phyloP scores from a whole-genome alignment of 2,329 filamentous ascomycete genomes.

The Pseudogymnoascus sp. region DNA sequence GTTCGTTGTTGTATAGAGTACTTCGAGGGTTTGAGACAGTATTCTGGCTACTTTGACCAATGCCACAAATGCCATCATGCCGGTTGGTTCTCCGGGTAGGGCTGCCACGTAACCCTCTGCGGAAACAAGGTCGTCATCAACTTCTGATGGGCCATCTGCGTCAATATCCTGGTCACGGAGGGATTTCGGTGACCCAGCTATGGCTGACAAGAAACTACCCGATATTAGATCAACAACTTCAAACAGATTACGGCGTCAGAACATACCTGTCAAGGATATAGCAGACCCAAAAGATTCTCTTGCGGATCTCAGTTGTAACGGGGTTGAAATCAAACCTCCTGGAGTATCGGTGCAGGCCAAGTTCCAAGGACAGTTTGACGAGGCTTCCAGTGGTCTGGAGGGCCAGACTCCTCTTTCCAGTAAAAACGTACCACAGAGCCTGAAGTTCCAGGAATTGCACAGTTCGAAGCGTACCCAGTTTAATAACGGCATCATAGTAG shows the following conservation, averaged over 20 bases:
- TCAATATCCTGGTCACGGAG: conserved; percentile 15
- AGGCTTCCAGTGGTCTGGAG: conserved; percentile 15
- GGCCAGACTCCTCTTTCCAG: conserved; percentile 15
- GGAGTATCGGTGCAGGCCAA: conserved; percentile 15
- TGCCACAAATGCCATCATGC: conserved; percentile 15
- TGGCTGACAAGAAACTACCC: conserved; percentile 4
- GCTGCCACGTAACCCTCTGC: conserved; percentile 11
- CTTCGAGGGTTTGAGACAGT: conserved; percentile 14
- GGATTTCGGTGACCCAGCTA: conserved; percentile 14
- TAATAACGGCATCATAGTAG: conserved; percentile 12
- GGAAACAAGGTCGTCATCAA: conserved; percentile 16
- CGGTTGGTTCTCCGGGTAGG: conserved; percentile 13
- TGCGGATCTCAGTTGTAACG: conserved; percentile 13
- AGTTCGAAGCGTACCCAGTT: conserved; percentile 11
- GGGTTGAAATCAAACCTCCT: conserved; percentile 15
- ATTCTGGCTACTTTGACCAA: conserved; percentile 14
- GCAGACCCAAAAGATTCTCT: conserved; percentile 15
- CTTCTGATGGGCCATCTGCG: conserved; percentile 10
- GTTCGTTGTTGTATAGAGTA: conserved; percentile 15
- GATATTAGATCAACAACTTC: neutral
- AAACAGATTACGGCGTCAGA: neutral
- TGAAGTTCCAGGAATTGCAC: conserved; percentile 15
- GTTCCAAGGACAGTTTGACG: conserved; percentile 14
- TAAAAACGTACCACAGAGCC: conserved; percentile 15
- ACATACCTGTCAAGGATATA: conserved; percentile 16